Percentiles rank a stretch among this genome's conserved stretches.
Evolutionary conservation across 306 rosid genomes (phyloP).

Genomic region (Dalbergia cochinchinensis): DNA sequence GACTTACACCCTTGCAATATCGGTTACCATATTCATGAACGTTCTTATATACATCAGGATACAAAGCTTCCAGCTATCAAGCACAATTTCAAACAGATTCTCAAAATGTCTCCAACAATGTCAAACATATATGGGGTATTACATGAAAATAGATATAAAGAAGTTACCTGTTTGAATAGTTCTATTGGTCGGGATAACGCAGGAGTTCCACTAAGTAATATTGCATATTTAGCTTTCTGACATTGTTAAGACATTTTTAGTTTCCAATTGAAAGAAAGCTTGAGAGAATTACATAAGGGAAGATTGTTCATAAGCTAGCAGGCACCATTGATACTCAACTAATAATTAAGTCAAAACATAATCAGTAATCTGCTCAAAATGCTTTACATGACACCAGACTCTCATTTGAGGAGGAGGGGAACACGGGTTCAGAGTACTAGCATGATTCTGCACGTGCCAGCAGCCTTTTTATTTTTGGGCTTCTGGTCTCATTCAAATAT

Average conservation of each 20-base stretch:
- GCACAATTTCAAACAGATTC: constrained; percentile 48
- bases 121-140: constrained; percentile 19
- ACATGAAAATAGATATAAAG: constrained; percentile 20
- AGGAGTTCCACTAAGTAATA: constrained; percentile 97
- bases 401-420: constrained; percentile 26
- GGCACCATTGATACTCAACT: background rate
- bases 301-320: constrained; percentile 19
- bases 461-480: background rate
- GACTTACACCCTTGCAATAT: constrained; percentile 98
- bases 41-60: constrained; percentile 85
- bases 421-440: constrained; percentile 22
- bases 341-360: constrained; percentile 25
- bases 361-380: constrained; percentile 1
- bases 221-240: constrained; percentile 90
- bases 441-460: background rate
- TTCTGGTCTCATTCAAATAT: background rate
- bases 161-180: constrained; percentile 83
- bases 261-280: constrained; percentile 28
- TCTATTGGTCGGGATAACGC: constrained; percentile 98
- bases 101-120: constrained; percentile 39
- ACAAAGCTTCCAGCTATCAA: constrained; percentile 90
- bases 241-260: constrained; percentile 33
- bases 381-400: constrained; percentile 38
- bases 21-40: constrained; percentile 94
- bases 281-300: constrained; percentile 32